Conservation (phyloP, 176 grass and related monocot genomes). For the Urochloa ruziziensis region DNA sequence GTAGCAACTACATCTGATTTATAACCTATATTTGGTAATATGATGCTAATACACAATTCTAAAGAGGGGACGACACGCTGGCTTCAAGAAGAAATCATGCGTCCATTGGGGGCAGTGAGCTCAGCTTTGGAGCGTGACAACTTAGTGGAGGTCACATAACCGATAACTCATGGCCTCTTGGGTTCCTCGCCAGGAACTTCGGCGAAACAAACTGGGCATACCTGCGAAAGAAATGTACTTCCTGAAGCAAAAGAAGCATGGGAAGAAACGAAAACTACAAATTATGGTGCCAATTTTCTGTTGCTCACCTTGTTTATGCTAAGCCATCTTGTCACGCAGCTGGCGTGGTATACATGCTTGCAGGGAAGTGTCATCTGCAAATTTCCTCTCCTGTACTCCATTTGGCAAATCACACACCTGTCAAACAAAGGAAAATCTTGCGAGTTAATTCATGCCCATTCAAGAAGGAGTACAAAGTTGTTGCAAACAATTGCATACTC, state of each 20-base stretch:
- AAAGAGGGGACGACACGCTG: slow-evolving; percentile 22
- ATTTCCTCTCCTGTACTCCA: slow-evolving; percentile 93
- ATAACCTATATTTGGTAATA: slow-evolving; percentile 71
- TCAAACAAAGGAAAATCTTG: slow-evolving; percentile 8
- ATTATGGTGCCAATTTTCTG: not conserved
- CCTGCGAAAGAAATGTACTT: slow-evolving; percentile 44
- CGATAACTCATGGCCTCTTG: slow-evolving; percentile 54
- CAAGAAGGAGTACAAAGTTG: not conserved
- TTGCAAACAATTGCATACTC: slow-evolving; percentile 9
- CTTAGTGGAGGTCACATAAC: slow-evolving; percentile 26
- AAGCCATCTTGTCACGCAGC: slow-evolving; percentile 89
- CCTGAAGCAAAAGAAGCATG: slow-evolving; percentile 11
- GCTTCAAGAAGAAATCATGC: slow-evolving; percentile 34
- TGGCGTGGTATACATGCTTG: slow-evolving; percentile 87
- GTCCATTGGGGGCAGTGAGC: not conserved
- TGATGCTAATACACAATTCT: slow-evolving; percentile 62
- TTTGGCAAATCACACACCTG: slow-evolving; percentile 97
- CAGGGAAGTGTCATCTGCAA: slow-evolving; percentile 89
- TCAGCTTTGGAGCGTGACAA: not conserved
- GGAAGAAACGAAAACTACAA: not conserved
- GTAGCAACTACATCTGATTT: slow-evolving; percentile 53
- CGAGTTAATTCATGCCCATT: slow-evolving; percentile 17
- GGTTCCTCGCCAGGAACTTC: slow-evolving; percentile 60
- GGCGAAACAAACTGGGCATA: slow-evolving; percentile 87
- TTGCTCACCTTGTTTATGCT: slow-evolving; percentile 85